Conservation (phyloP, 495 filamentous ascomycete genomes). For the Pseudoneurospora amorphoporcata region DNA sequence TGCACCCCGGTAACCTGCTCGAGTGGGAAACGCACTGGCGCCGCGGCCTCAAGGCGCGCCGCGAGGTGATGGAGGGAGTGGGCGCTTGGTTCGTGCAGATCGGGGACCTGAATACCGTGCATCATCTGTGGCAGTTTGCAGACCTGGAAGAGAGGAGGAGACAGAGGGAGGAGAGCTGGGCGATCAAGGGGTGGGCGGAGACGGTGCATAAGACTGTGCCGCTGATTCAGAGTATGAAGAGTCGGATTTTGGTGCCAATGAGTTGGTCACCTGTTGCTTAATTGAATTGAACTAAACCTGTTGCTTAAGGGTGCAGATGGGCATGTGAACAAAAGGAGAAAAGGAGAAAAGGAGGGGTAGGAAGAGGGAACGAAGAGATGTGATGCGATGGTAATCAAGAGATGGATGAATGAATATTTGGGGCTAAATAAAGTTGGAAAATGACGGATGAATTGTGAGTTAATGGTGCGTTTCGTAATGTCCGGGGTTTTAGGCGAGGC, state of each 20-base stretch:
- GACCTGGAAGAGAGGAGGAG: slow-evolving; percentile 89
- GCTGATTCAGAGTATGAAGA: slow-evolving; percentile 93
- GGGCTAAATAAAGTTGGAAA: background rate
- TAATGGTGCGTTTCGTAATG: background rate
- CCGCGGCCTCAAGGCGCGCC: slow-evolving; percentile 75
- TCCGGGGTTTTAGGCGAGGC: background rate
- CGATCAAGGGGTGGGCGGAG: slow-evolving; percentile 89
- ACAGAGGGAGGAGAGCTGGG: slow-evolving; percentile 89
- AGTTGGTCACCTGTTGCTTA: slow-evolving; percentile 88
- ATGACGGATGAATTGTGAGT: background rate
- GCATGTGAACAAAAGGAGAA: background rate
- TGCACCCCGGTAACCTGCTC: slow-evolving; percentile 87
- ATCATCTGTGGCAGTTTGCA: slow-evolving; percentile 98
- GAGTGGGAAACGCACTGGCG: slow-evolving; percentile 99
- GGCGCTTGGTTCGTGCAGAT: slow-evolving; percentile 99
- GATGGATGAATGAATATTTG: background rate
- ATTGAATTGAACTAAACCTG: too few species aligned
- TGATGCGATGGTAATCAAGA: background rate
- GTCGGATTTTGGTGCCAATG: slow-evolving; percentile 85
- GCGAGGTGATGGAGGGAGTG: slow-evolving; percentile 97
- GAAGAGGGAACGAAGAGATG: background rate
- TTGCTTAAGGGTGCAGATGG: slow-evolving; percentile 44
- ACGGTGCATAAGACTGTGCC: slow-evolving; percentile 98
- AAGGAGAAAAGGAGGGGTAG: background rate
- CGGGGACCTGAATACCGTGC: slow-evolving; percentile 92